Evolutionary conservation across 1,139 yeast species (phyloP).

Genomic region (Yamadazyma oceani): DNA sequence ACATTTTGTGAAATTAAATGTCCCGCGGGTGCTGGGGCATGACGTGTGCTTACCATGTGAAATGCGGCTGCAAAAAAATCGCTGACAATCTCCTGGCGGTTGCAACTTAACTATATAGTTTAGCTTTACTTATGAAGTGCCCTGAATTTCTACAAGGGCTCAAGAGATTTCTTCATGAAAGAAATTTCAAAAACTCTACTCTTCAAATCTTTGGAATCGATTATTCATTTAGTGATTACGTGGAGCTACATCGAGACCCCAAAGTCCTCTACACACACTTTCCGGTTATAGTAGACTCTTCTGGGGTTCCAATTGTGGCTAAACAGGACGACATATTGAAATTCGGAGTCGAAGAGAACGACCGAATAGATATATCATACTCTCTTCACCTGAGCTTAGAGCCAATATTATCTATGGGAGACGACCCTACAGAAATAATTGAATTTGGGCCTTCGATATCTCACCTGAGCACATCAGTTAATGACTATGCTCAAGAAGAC

Average conservation of each 20-base stretch:
- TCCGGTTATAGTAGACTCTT: background rate
- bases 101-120: no score
- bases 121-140: background rate
- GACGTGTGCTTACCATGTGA: background rate
- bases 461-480: no score
- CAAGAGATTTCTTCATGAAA: background rate
- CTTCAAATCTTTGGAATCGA: background rate
- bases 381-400: background rate
- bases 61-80: background rate
- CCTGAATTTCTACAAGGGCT: no score
- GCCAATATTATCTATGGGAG: background rate
- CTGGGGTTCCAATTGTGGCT: background rate
- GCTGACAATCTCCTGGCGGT: no score
- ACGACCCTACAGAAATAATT: background rate
- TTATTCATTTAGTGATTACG: background rate
- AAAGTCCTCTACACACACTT: background rate
- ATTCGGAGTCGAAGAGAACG: background rate
- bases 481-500: no score
- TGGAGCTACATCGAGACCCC: background rate
- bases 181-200: background rate
- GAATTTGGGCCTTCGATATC: background rate
- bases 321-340: background rate
- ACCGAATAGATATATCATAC: background rate
- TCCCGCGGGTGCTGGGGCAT: conserved; percentile 4
- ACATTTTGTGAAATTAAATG: background rate